Conservation (phyloP, 2,329 filamentous ascomycete genomes). For the Dissoconium aciculare region DNA sequence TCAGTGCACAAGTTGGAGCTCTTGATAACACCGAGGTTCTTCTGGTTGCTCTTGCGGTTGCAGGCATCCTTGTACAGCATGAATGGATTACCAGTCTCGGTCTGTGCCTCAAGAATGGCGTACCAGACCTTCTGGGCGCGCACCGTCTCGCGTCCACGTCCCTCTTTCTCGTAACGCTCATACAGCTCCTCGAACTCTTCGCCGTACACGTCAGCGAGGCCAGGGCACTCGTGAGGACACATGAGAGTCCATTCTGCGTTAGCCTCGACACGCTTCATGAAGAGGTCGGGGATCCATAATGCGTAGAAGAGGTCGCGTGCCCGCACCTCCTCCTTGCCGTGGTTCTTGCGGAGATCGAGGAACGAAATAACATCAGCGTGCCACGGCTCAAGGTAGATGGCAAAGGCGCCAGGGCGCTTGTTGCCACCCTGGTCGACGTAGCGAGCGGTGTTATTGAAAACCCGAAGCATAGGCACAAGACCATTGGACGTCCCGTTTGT, state of each 20-base stretch:
- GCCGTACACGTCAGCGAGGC: conserved; percentile 89
- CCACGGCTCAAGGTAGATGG: conserved; percentile 98
- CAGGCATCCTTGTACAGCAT: conserved; percentile 99
- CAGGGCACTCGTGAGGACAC: conserved; percentile 93
- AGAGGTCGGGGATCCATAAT: conserved; percentile 95
- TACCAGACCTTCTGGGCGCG: conserved; percentile 99
- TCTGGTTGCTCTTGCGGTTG: conserved; percentile 99
- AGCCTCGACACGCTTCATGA: conserved; percentile 98
- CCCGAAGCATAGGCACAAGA: conserved; percentile 91
- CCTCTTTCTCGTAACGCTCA: conserved; percentile 73
- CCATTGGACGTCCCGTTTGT: conserved; percentile 98
- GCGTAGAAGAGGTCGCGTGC: conserved; percentile 96
- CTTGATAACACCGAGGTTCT: conserved; percentile 96
- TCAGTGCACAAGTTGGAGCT: conserved; percentile 98
- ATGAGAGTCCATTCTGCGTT: conserved; percentile 96
- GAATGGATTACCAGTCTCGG: conserved; percentile 96
- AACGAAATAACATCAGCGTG: conserved; percentile 96
- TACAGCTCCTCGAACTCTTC: conserved; percentile 95
- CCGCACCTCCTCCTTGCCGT: conserved; percentile 95
- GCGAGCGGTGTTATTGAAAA: conserved; percentile 98
- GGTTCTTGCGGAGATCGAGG: conserved; percentile 95
- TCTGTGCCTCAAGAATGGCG: conserved; percentile 93
- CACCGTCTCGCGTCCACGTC: conserved; percentile 75
- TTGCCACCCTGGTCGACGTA: conserved; percentile 99
- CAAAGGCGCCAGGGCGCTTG: conserved; percentile 96